Evolutionary conservation across 1,284 basidiomycete genomes (phyloP).

Genomic region (Kwoniella shivajii): DNA sequence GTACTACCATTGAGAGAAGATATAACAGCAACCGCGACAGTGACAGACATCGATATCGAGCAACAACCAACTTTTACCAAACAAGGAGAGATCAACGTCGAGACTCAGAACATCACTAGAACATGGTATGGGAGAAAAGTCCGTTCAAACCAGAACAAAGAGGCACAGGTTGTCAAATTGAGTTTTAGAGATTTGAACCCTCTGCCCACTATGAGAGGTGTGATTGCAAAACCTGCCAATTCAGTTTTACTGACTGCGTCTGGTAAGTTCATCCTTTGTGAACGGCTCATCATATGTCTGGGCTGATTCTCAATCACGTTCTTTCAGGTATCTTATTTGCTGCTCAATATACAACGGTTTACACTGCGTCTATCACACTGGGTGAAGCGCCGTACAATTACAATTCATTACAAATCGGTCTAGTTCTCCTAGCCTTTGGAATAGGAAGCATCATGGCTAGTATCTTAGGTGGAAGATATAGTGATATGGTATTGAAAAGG

Average conservation of each 20-base stretch:
- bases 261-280: conserved; percentile 56
- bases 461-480: conserved; percentile 73
- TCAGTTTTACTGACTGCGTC: conserved; percentile 67
- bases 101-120: not conserved
- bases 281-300: not conserved
- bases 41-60: conserved; percentile 3
- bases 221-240: conserved; percentile 69
- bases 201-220: conserved; percentile 62
- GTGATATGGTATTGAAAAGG: conserved; percentile 65
- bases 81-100: conserved; percentile 6
- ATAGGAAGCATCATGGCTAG: conserved; percentile 69
- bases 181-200: conserved; percentile 73
- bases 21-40: not conserved
- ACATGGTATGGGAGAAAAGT: conserved; percentile 15
- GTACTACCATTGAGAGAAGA: too few relatives aligned
- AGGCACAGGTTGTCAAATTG: conserved; percentile 60
- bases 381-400: conserved; percentile 65
- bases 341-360: conserved; percentile 66
- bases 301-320: not conserved
- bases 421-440: conserved; percentile 75
- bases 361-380: conserved; percentile 69
- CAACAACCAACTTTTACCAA: conserved; percentile 1
- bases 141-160: conserved; percentile 25
- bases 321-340: conserved; percentile 66
- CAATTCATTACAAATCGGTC: conserved; percentile 69